Evolutionary conservation across 2,329 filamentous ascomycete genomes (phyloP).

Genomic region (Chrysoporthe deuterocubensis): DNA sequence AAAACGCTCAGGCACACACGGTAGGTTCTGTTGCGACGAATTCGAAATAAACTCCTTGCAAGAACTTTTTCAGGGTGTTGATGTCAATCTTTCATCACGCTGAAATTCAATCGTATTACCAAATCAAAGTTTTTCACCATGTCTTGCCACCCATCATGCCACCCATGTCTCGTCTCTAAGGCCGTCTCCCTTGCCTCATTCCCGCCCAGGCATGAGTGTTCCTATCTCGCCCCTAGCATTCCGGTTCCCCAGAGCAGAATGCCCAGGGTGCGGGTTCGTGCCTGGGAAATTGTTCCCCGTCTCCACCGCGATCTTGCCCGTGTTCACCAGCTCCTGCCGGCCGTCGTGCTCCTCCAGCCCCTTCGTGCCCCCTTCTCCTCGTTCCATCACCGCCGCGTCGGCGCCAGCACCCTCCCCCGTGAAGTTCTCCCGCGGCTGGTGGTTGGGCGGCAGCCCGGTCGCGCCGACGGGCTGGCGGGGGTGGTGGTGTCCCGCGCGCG

Average conservation of each 20-base stretch:
- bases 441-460: slow-evolving; percentile 18
- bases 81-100: no score
- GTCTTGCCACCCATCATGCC: not conserved
- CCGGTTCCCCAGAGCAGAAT: slow-evolving; percentile 21
- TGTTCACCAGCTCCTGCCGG: not conserved
- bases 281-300: slow-evolving; percentile 30
- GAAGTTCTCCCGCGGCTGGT: slow-evolving; percentile 12
- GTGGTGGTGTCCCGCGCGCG: slow-evolving; percentile 26
- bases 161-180: not conserved
- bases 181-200: not conserved
- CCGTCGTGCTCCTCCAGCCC: not conserved
- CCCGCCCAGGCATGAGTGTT: slow-evolving; percentile 17
- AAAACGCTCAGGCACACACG: no score
- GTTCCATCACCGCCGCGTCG: not conserved
- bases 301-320: slow-evolving; percentile 24
- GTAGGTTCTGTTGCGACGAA: no score
- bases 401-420: not conserved
- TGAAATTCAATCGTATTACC: no score
- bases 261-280: slow-evolving; percentile 30
- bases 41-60: no score
- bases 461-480: slow-evolving; percentile 27
- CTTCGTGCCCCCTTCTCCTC: not conserved
- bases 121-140: no score
- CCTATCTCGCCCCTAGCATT: slow-evolving; percentile 2
- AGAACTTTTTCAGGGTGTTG: no score